Evolutionary conservation across 2,329 filamentous ascomycete genomes (phyloP).

Genomic region (Cyanodermella asteris): DNA sequence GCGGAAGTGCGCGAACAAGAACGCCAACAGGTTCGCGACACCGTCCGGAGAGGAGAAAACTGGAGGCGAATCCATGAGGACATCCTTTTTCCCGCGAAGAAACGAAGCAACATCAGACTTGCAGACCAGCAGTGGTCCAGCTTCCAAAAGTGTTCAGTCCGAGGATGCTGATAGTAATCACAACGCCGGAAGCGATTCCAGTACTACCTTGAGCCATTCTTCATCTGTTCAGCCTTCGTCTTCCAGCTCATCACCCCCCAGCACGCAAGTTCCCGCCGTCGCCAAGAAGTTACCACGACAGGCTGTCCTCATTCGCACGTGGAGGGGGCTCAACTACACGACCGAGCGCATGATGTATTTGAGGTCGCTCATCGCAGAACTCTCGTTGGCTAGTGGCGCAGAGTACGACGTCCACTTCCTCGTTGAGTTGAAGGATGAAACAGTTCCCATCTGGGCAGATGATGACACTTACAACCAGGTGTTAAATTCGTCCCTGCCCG

Average conservation of each 20-base stretch:
- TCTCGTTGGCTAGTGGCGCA: conserved; percentile 54
- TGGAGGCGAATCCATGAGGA: conserved; percentile 8
- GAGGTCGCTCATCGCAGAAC: conserved; percentile 58
- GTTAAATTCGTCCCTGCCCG: conserved; percentile 46
- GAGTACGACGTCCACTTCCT: conserved; percentile 71
- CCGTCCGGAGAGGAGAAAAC: conserved; percentile 12
- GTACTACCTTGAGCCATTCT: too few relatives aligned
- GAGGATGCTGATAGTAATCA: too few relatives aligned
- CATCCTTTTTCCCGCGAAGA: conserved; percentile 1
- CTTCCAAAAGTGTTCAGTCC: not conserved
- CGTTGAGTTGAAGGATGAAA: conserved; percentile 62
- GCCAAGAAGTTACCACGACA: conserved; percentile 43
- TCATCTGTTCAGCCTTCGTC: too few relatives aligned
- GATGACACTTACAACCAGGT: conserved; percentile 49
- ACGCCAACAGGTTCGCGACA: conserved; percentile 43
- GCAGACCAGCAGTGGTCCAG: conserved; percentile 6
- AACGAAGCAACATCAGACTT: conserved; percentile 3
- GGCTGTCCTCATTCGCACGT: conserved; percentile 60
- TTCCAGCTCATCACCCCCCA: too few relatives aligned
- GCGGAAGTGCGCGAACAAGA: conserved; percentile 47
- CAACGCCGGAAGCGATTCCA: too few relatives aligned
- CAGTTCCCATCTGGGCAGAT: conserved; percentile 63
- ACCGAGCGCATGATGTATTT: conserved; percentile 59
- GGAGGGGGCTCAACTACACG: conserved; percentile 59
- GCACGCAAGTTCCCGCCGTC: too few relatives aligned